Base-by-base conservation (phyloP, 108 stramenopile genomes). In the Nitzschia palea region DNA sequence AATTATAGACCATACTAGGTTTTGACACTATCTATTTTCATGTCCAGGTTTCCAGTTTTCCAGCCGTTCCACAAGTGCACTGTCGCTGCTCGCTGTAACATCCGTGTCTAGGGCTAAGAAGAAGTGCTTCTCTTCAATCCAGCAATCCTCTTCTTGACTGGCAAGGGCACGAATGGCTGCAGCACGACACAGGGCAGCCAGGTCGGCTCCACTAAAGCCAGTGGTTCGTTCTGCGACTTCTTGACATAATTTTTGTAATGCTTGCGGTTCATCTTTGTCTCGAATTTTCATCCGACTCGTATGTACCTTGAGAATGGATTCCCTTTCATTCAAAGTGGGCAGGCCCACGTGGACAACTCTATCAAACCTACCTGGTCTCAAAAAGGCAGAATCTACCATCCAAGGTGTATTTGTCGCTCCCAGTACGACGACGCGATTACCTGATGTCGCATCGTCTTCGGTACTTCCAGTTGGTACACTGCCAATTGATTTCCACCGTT, bases 121-220 rank as follows among this genome's bases (percentile, higher is more conserved):
- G 63, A 86, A 88, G 52, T 88, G 85, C 2, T 25, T 22, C 43
- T 76, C 53, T 48, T 72, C 55, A 28, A 71, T 26, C 9, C 57
- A 55, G 47, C 35, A 51, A 6, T 57, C 35, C 8, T 52, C 34
- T 12, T 76, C 79, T 37, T 35, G 40, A 52, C 51, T 40, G 3
- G 29, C 57, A 5, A 92, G 69, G 15, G 83, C 80, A 31, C 81
- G 71, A 53, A 93, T 70, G 17, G 89, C 82, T 27, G 92, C 92
- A 65, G 84, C 76, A 45, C 84, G 79, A 67, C 86, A 90, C n/a
- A 90, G 77, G 25, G 92, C 87, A 15, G 83, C 87, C 44, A 93
- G 74, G 78, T 93, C 92, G 27, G 92, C 92, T 20, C 92, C 92
- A 68, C 92, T 93, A 48, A 85, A 89, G n/a, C 92, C 87, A 36